These are phyloP conservation scores for Ophiocordyceps australis DNA, from an alignment of 2,329 filamentous ascomycete species.

Conservation along the genomic window DNA sequence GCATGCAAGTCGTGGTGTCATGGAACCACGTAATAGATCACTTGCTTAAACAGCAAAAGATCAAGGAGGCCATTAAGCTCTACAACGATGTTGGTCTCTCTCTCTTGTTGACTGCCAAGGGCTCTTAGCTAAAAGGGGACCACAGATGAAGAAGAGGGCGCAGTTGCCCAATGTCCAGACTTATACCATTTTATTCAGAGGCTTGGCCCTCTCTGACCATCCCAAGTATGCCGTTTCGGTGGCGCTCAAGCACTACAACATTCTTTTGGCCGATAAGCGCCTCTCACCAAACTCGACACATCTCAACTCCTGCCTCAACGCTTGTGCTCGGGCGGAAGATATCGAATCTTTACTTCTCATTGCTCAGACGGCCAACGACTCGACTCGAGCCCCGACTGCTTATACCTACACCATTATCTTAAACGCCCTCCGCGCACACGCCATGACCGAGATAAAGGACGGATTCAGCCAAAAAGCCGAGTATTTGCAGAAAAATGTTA, in stretches of 20 bases:
- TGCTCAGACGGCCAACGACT: conserved; percentile 50
- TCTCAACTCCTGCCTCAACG: conserved; percentile 71
- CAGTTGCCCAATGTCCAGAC: conserved; percentile 68
- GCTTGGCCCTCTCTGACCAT: conserved; percentile 45
- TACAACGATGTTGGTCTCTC: conserved; percentile 57
- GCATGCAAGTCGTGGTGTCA: conserved; percentile 48
- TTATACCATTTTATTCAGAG: conserved; percentile 67
- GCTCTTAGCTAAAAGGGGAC: background rate
- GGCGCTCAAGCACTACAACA: conserved; percentile 60
- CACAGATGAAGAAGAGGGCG: conserved; percentile 82
- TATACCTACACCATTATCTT: conserved; percentile 71
- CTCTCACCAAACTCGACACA: conserved; percentile 64
- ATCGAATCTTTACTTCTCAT: conserved; percentile 69
- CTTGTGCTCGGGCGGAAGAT: conserved; percentile 58
- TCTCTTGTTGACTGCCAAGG: background rate
- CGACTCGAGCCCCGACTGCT: conserved; percentile 42
- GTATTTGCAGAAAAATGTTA: conserved; percentile 22
- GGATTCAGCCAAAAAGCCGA: conserved; percentile 12
- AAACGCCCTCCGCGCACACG: conserved; percentile 43
- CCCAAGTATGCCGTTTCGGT: conserved; percentile 42
- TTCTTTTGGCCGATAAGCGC: conserved; percentile 44
- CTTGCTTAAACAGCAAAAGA: conserved; percentile 38
- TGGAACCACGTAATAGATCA: conserved; percentile 81
- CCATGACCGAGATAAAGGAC: conserved; percentile 8
- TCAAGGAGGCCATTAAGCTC: conserved; percentile 54